Evolutionary conservation across 345 rosid genomes (phyloP).

Genomic region (Atalantia buxifolia): DNA sequence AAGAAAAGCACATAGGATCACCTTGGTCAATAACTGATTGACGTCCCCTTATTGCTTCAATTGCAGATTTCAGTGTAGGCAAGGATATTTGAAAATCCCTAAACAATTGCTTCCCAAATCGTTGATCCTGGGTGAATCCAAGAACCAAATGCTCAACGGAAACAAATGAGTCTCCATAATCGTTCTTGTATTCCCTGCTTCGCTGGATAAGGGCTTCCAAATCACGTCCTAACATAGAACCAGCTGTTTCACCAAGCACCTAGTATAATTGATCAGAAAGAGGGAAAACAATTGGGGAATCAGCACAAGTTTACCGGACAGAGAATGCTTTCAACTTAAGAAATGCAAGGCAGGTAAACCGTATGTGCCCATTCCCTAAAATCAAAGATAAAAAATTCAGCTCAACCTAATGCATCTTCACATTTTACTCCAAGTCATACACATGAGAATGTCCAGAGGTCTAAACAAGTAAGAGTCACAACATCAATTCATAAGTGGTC

Average conservation of each 20-base stretch:
- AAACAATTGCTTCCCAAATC: constrained; percentile 90
- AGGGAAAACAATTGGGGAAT: constrained; percentile 5
- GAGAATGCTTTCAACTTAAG: background rate
- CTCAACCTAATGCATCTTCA: background rate
- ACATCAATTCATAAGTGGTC: background rate
- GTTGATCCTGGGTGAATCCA: constrained; percentile 66
- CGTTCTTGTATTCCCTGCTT: constrained; percentile 86
- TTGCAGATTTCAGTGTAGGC: constrained; percentile 64
- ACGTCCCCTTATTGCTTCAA: constrained; percentile 90
- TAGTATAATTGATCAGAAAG: constrained; percentile 17
- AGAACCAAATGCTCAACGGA: constrained; percentile 99
- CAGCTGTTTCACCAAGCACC: constrained; percentile 90
- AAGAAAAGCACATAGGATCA: constrained; percentile 15
- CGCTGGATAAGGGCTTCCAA: constrained; percentile 78
- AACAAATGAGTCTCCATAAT: constrained; percentile 82
- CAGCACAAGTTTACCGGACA: background rate
- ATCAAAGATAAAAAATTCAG: background rate
- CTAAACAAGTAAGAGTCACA: background rate
- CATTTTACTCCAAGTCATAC: background rate
- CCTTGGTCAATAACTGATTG: constrained; percentile 99
- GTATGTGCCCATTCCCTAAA: background rate
- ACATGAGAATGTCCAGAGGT: background rate
- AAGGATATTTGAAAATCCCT: constrained; percentile 76
- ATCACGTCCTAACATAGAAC: constrained; percentile 96
- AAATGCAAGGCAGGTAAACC: background rate